Base-by-base conservation (phyloP, 75 land plant genomes). In the Cupressus sempervirens region DNA sequence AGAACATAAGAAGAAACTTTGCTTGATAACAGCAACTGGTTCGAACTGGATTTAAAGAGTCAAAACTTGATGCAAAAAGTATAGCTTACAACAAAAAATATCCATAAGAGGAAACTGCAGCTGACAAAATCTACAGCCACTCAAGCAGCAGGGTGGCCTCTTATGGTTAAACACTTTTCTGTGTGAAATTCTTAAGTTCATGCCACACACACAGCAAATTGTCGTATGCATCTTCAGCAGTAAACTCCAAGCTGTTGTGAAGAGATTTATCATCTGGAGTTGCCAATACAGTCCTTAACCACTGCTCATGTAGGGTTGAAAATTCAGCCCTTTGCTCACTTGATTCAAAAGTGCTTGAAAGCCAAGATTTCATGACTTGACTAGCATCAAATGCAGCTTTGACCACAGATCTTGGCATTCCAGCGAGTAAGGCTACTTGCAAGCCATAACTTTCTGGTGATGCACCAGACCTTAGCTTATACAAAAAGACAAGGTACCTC, bases 401-500 rank as follows among this genome's bases (percentile, higher is more conserved):
- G 76, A 97, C 92, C 11, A 97, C 92, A 14, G 84, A 53, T 2
- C 46, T 46, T 41, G 99, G 96, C 11, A 97, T 56, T 10, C 99
- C 99, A 45, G 99, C 98, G 88, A 93, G 89, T 12, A 82, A 73
- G 23, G 99, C 99, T 10, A 95, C 98, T 82, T 97, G 94, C 85
- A 97, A 85, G 11, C 99, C 99, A 82, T 95, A 97, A 84, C 99
- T 97, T 86, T 94, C 93, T 1, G 96, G 92, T 85, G 94, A 94
- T 7, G 96, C 93, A 50, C 99, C 99, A 1, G 89, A 76, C 36
- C 84, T 53, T 13, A 97, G 94, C 82, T 91, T 89, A 85, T 95
- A 97, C 10, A 95, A 90, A 80, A 95, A 97, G 34, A 94, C 93
- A 40, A 95, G 85, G 30, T 93, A 89, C 88, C 83, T 81, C 7